phyloP scores from a whole-genome alignment of 2,329 filamentous ascomycete genomes.

The Colletotrichum endophyticum region DNA sequence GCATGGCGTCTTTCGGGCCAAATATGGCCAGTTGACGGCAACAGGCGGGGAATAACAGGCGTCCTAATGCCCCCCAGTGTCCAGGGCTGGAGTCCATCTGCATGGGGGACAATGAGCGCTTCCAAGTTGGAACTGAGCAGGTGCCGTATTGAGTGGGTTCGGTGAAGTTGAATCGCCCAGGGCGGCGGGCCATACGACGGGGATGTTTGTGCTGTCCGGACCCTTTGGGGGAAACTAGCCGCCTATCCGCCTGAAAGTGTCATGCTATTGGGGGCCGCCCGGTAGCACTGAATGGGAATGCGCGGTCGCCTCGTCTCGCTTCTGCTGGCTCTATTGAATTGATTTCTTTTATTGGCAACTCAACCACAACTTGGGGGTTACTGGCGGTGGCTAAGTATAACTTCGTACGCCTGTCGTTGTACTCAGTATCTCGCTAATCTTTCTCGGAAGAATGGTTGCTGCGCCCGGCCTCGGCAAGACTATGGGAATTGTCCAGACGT shows the following conservation, averaged over 20 bases:
- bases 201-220: background rate
- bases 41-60: constrained; percentile 1
- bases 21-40: background rate
- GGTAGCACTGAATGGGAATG: background rate
- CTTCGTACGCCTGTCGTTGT: background rate
- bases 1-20: background rate
- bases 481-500: background rate
- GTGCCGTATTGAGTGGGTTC: constrained; percentile 1
- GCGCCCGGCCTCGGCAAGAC: background rate
- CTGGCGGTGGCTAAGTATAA: background rate
- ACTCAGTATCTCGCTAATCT: constrained; percentile 13
- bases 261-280: constrained; percentile 3
- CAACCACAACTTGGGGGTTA: background rate
- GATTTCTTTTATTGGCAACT: background rate
- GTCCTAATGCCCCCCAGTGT: background rate
- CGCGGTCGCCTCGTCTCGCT: constrained; percentile 1
- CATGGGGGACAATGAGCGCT: background rate
- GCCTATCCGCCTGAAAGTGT: background rate
- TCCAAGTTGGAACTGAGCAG: background rate
- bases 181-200: background rate
- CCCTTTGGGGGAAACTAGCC: background rate
- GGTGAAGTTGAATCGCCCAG: constrained; percentile 5
- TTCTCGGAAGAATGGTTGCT: background rate
- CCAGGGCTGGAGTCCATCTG: background rate
- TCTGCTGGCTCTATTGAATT: background rate